These are phyloP conservation scores for Chytriomyces sp. DNA, from an alignment of 192 early-diverging fungal genomes.

Conservation along the genomic window DNA sequence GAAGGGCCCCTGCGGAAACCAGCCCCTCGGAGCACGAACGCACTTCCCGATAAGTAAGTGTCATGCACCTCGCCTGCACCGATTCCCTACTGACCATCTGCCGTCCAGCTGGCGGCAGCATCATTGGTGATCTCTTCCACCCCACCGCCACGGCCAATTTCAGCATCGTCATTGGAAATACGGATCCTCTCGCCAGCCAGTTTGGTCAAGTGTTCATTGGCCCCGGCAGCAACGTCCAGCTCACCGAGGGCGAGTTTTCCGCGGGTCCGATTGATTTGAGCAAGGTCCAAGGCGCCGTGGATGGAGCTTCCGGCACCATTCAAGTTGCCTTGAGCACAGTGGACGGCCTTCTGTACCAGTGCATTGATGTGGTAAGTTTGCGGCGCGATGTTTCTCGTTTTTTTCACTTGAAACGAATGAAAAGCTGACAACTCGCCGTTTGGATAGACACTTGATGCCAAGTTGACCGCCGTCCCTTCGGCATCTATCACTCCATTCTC, in stretches of 20 bases:
- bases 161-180: constrained; percentile 42
- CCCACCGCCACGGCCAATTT: constrained; percentile 42
- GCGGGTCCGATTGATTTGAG: constrained; percentile 35
- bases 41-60: constrained; percentile 53
- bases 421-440: too few species aligned
- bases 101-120: not conserved
- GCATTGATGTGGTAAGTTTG: constrained; percentile 8
- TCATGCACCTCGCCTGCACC: too few species aligned
- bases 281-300: constrained; percentile 32
- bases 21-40: constrained; percentile 38
- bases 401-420: too few species aligned
- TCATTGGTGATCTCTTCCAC: constrained; percentile 43
- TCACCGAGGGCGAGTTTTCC: constrained; percentile 33
- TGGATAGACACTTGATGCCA: too few species aligned
- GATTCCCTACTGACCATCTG: too few species aligned
- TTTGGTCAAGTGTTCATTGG: not conserved
- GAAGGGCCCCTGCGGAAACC: constrained; percentile 57
- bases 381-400: not conserved
- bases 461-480: too few species aligned
- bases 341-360: constrained; percentile 54
- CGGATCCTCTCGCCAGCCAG: constrained; percentile 39
- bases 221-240: not conserved
- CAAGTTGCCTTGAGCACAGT: constrained; percentile 57
- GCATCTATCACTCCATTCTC: too few species aligned
- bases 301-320: constrained; percentile 56